Evolutionary conservation across 2,329 filamentous ascomycete species (phyloP), one percentile per base, ranked within the genome.

Genomic region (Myriangium duriaei): DNA sequence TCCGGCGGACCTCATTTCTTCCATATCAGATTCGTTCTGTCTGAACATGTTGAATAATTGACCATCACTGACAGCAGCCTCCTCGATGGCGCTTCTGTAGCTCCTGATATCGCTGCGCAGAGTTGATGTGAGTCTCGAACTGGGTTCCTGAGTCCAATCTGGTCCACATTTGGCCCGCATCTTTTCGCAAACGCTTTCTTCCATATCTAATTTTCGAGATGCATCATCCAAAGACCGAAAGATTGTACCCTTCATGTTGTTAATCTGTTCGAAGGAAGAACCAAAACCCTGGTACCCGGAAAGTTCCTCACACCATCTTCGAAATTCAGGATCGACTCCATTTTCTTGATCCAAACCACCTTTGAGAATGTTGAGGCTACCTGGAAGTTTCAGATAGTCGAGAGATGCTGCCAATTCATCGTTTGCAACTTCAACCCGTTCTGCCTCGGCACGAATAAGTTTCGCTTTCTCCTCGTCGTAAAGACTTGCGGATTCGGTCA

Each of bases 381-480:
- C 81, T 0, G 91, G 91, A 10, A 98, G 68, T 51, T 92, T 84
- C 28, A 98, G 64, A 52, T 96, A 96, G 56, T 96, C 88, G 42
- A 98, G 61, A 49, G 87, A 94, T 11, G 91, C 85, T 2, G 82
- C 88, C 82, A 98, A 92, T 59, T 98, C 91, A 39, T 86, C 78
- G 50, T 96, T 92, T 11, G 91, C 88, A 21, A 80, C 79, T 50
- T 96, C 88, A 1, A 93, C 87, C 48, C 84, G 78, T 59, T 98
- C 91, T 0, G 85, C 86, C 61, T 98, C 92, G 2, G 88, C 88
- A 41, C 91, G 76, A 29, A 95, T 78, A 41, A 98, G 64, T 58
- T 98, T 96, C 10, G 91, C 91, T 62, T 98, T 98, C 58, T 98
- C 91, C 60, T 98, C 91, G 47, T 96, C 91, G 56, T 98, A 98